phyloP scores from a whole-genome alignment of 345 rosid species.

The Eucalyptus viminalis region DNA sequence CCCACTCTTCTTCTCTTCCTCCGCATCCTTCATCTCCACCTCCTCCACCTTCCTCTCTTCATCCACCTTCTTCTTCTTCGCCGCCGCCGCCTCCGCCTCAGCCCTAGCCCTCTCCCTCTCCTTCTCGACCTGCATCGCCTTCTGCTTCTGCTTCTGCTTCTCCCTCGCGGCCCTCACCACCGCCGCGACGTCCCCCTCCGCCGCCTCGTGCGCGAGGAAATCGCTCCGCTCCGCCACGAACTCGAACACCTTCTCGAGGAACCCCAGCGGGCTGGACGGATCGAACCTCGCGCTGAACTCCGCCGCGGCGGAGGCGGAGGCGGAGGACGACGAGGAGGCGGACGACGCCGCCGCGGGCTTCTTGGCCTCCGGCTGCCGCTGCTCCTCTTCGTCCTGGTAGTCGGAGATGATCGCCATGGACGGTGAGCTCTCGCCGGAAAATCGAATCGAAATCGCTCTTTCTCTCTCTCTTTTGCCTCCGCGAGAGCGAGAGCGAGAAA shows the following conservation, averaged over 20 bases:
- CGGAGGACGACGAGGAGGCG: neutral
- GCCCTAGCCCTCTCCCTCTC: constrained; percentile 11
- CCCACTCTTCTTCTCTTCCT: constrained; percentile 20
- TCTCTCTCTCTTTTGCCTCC: neutral
- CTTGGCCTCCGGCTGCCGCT: neutral
- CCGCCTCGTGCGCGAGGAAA: constrained; percentile 40
- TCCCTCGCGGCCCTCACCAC: constrained; percentile 40
- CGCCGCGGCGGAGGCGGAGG: neutral
- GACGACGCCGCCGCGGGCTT: constrained; percentile 7
- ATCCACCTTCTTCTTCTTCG: neutral
- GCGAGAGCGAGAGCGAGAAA: neutral
- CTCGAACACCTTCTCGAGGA: constrained; percentile 54
- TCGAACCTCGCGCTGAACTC: constrained; percentile 49
- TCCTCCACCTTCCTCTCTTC: neutral
- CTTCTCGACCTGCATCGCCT: constrained; percentile 21
- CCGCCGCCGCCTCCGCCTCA: neutral
- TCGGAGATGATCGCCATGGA: constrained; percentile 87
- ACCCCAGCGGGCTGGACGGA: constrained; percentile 53
- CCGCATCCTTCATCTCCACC: constrained; percentile 7
- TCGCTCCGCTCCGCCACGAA: constrained; percentile 63
- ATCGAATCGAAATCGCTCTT: neutral
- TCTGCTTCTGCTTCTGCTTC: constrained; percentile 34
- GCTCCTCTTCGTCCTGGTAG: constrained; percentile 40
- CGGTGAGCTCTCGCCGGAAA: neutral
- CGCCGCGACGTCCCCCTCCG: constrained; percentile 55